These are phyloP conservation scores for Ostreobium quekettii DNA, from an alignment of 139 green algal genomes.

Conservation along the genomic window DNA sequence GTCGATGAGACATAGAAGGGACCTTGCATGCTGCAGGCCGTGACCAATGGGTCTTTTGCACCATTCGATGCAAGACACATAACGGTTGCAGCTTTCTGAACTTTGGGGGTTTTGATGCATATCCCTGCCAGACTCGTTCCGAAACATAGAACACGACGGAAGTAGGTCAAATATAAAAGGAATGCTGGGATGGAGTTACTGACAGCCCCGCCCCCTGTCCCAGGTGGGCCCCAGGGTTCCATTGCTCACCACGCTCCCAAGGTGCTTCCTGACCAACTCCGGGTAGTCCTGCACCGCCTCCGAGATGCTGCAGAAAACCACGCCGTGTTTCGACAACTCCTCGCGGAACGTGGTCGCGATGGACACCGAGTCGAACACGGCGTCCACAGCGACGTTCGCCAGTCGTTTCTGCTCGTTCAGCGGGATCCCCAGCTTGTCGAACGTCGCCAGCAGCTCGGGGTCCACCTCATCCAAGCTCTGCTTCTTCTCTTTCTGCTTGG, in stretches of 20 bases:
- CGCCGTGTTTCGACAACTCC: constrained; percentile 86
- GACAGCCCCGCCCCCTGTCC: too few species aligned
- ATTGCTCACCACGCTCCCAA: constrained; percentile 75
- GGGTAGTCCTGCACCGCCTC: constrained; percentile 94
- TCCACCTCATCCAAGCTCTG: constrained; percentile 86
- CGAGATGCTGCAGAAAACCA: constrained; percentile 96
- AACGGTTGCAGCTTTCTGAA: too few species aligned
- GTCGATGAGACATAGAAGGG: too few species aligned
- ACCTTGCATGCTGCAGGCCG: too few species aligned
- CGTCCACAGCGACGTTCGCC: constrained; percentile 94
- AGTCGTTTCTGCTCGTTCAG: constrained; percentile 97
- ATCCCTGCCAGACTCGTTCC: too few species aligned
- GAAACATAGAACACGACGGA: too few species aligned
- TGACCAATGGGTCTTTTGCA: too few species aligned
- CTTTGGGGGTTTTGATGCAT: too few species aligned
- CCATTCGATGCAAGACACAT: too few species aligned
- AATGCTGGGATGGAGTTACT: too few species aligned
- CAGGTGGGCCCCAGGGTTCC: too few species aligned
- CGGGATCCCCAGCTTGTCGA: constrained; percentile 97
- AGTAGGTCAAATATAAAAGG: too few species aligned
- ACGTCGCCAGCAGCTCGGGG: constrained; percentile 90
- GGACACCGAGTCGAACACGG: constrained; percentile 97
- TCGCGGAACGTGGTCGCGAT: constrained; percentile 97
- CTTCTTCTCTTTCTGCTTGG: constrained; percentile 88
- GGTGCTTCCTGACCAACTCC: constrained; percentile 87